Percentiles rank a stretch among this genome's conserved stretches.
Evolutionary conservation across 1,284 basidiomycete genomes (phyloP).

Genomic region (Sporisorium iseilematis-ciliati): DNA sequence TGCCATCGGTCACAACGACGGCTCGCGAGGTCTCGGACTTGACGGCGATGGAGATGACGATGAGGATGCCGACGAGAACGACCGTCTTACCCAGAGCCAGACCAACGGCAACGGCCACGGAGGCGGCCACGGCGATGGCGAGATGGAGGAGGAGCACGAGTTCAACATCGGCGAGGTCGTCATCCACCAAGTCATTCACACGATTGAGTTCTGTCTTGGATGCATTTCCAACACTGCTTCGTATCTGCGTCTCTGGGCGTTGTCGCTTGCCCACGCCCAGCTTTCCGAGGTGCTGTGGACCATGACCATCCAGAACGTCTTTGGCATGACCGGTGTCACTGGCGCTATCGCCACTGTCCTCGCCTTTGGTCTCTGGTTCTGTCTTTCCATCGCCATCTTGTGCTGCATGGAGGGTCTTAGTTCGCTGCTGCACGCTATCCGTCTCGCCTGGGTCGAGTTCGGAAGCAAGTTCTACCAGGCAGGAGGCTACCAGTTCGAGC

Average conservation of each 20-base stretch:
- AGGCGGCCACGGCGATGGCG: constrained; percentile 79
- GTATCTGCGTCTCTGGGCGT: constrained; percentile 97
- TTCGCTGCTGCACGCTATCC: constrained; percentile 89
- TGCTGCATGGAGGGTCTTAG: constrained; percentile 90
- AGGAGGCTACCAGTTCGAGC: constrained; percentile 76
- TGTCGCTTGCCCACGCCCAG: constrained; percentile 97
- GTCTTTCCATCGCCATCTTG: constrained; percentile 76
- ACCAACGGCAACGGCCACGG: constrained; percentile 78
- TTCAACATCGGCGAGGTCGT: constrained; percentile 92
- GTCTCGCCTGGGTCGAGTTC: constrained; percentile 97
- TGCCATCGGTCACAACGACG: constrained; percentile 71
- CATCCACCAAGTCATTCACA: constrained; percentile 89
- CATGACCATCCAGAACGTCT: constrained; percentile 69
- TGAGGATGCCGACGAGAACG: constrained; percentile 72
- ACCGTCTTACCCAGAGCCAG: constrained; percentile 67
- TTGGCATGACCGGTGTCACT: constrained; percentile 71
- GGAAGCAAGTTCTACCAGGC: constrained; percentile 97
- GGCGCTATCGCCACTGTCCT: constrained; percentile 76
- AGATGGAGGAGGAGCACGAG: constrained; percentile 74
- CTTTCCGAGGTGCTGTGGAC: constrained; percentile 83
- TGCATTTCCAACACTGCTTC: constrained; percentile 99
- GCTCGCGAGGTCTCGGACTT: constrained; percentile 51
- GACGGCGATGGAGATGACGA: constrained; percentile 54
- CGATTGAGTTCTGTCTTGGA: constrained; percentile 89
- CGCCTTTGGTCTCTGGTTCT: constrained; percentile 85